Evolutionary conservation across 1,284 basidiomycete species (phyloP), one percentile per base, ranked within the genome.

Genomic region (Malassezia sp.): DNA sequence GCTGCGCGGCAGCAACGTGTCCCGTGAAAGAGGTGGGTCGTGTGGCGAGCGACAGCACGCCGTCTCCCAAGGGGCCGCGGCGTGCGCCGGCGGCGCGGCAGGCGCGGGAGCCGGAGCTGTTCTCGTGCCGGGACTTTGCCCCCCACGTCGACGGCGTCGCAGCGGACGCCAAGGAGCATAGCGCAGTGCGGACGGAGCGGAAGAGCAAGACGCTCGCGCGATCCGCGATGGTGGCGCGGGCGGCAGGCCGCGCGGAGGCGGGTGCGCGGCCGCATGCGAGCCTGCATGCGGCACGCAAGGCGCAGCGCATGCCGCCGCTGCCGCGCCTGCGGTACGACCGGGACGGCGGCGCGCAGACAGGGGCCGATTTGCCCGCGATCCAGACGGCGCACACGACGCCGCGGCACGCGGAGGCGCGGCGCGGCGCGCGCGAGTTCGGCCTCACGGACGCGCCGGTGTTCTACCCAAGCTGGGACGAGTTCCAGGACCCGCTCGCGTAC

Each of bases 401-500:
- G 4, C 56, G 56, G 26, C 39, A 46, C 14, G 50, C 54, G 11
- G 56, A 61, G n/a, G 38, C 54, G 9, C 52, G 70, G 12, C 31
- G 54, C 3, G 38, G 51, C 24, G 49, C 56, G 14, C 55, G 66
- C 6, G 51, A 83, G 14, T 96, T 96, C 72, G 86, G 79, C 5
- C 76, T 97, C 39, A 77, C 83, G 53, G 85, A 96, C 64, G 93
- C 88, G 61, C 93, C 88, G 3, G 80, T 80, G 44, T 97, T 82
- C 71, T 83, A 82, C 70, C 93, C 93, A 11, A 85, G 84, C 0
- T 70, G 73, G 12, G 88, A 91, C 56, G 84, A 99, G 72, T 99
- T 91, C 73, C 79, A 78, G 60, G 87, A 96, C 74, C 89, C 91
- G n/a, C 84, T 96, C 81, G 78, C 79, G 41, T 99, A 95, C 74